Conservation (phyloP, 2,329 filamentous ascomycete genomes). For the Curvularia lunata region DNA sequence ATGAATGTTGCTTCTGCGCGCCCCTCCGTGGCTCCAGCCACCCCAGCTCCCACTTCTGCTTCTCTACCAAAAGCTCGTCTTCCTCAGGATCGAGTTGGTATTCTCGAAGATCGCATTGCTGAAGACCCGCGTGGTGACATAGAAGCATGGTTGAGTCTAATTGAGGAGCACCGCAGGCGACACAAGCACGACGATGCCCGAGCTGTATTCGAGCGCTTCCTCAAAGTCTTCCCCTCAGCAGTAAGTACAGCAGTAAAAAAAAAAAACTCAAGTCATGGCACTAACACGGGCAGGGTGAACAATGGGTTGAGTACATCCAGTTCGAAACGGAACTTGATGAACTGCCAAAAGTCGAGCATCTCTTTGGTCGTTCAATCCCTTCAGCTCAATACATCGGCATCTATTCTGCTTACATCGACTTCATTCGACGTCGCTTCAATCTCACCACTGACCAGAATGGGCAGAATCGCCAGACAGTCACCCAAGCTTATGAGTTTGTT, state of each 20-base stretch:
- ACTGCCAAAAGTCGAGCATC: conserved; percentile 76
- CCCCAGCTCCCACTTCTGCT: conserved; percentile 37
- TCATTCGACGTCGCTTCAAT: conserved; percentile 90
- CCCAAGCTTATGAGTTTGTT: conserved; percentile 89
- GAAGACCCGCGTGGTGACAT: conserved; percentile 92
- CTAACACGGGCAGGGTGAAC: conserved; percentile 76
- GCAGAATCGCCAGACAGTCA: conserved; percentile 77
- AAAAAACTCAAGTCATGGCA: conserved; percentile 11
- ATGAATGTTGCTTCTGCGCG: conserved; percentile 41
- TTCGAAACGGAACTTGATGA: conserved; percentile 91
- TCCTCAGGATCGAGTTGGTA: conserved; percentile 75
- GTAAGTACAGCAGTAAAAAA: conserved; percentile 64
- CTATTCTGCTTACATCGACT: conserved; percentile 94
- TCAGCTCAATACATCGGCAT: conserved; percentile 82
- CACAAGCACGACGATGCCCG: conserved; percentile 83
- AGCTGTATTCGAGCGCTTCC: conserved; percentile 81
- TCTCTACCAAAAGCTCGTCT: conserved; percentile 60
- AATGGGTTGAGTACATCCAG: conserved; percentile 87
- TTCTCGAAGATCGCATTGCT: conserved; percentile 87
- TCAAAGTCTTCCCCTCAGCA: conserved; percentile 85
- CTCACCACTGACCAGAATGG: conserved; percentile 79
- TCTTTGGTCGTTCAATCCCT: conserved; percentile 82
- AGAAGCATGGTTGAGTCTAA: conserved; percentile 87
- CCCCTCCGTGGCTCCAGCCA: conserved; percentile 51
- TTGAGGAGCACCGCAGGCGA: conserved; percentile 81